These are phyloP conservation scores for Colletotrichum lini DNA, from an alignment of 2,329 filamentous ascomycete species.

Conservation along the genomic window DNA sequence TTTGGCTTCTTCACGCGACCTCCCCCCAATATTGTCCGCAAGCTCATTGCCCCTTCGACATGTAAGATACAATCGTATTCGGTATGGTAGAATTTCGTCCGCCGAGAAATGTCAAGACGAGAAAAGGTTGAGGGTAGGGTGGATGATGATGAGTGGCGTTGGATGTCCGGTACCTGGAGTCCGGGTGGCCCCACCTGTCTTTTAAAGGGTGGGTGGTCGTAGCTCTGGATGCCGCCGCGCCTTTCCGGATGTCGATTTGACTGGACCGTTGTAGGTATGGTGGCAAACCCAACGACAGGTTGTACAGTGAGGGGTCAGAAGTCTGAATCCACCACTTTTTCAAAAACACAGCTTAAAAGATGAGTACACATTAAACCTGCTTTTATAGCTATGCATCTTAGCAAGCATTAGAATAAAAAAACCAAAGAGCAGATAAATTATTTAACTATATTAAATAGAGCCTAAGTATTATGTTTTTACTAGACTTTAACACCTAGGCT, in stretches of 20 bases:
- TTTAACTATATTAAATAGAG: too few relatives aligned
- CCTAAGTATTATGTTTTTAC: too few relatives aligned
- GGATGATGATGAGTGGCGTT: neutral
- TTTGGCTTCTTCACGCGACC: slow-evolving; percentile 53
- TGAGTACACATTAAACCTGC: too few relatives aligned
- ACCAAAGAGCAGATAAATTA: too few relatives aligned
- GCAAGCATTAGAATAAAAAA: too few relatives aligned
- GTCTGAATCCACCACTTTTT: too few relatives aligned
- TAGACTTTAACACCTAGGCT: too few relatives aligned
- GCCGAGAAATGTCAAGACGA: neutral
- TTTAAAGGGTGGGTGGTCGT: slow-evolving; percentile 7
- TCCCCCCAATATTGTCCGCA: slow-evolving; percentile 57
- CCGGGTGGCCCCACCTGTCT: slow-evolving; percentile 26
- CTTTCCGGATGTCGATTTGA: slow-evolving; percentile 19
- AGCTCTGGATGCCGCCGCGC: slow-evolving; percentile 13
- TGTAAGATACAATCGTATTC: slow-evolving; percentile 13
- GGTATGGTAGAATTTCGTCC: neutral
- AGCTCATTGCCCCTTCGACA: slow-evolving; percentile 44
- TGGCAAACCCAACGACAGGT: slow-evolving; percentile 26
- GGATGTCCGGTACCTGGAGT: slow-evolving; percentile 21
- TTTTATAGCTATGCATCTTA: too few relatives aligned
- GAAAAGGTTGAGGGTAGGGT: slow-evolving; percentile 15
- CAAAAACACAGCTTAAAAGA: too few relatives aligned
- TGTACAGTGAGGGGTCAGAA: too few relatives aligned
- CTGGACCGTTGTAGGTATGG: slow-evolving; percentile 12